Base-by-base conservation (phyloP, 148 eudicot species). In the Chenopodium suecicum region DNA sequence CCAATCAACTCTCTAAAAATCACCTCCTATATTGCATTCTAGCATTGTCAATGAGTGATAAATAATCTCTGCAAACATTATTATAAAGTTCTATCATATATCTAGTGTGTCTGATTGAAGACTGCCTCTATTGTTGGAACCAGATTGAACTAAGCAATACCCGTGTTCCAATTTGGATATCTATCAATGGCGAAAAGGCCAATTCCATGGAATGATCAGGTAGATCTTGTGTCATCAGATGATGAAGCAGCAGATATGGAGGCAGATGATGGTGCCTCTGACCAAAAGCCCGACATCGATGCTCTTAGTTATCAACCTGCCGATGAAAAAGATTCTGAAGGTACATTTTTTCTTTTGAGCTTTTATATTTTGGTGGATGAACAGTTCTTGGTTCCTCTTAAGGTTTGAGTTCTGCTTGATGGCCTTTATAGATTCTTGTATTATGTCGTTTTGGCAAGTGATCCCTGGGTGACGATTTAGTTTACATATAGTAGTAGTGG, bases 141-240 rank as follows among this genome's bases (percentile, higher is more conserved):
- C 80, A 78, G 75, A 71, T 41, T 79, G 74, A 74, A 76, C 19
- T 70, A 31, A 58, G 64, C 31, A 41, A 50, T 58, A 75, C 14
- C 54, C 68, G 67, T 12, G 62, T 31, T 69, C 58, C 44, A 64
- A 72, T 68, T 68, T 65, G 47, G 50, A 68, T 46, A 74, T 67
- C 20, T 46, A 9, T 84, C 78, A 32, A 82, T 82, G 77, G 80
- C 84, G 84, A 87, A 83, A 81, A 83, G 70, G 84, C 46, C 89
- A 54, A 29, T 74, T n/a, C 77, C 86, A 63, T 83, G 83, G 69
- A 75, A 78, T 74, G 83, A 75, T 60, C 89, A 78, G 79, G 88
- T 91, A 74, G 89, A 91, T 85, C 78, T 89, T 32, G 79, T 91
- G 79, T 88, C 90, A 80, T 86, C 89, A 22, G 93, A 91, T 82